Percentiles rank a stretch among this genome's conserved stretches.
Conservation (phyloP, 2,329 filamentous ascomycete species). For the Cercospora berteroae region DNA sequence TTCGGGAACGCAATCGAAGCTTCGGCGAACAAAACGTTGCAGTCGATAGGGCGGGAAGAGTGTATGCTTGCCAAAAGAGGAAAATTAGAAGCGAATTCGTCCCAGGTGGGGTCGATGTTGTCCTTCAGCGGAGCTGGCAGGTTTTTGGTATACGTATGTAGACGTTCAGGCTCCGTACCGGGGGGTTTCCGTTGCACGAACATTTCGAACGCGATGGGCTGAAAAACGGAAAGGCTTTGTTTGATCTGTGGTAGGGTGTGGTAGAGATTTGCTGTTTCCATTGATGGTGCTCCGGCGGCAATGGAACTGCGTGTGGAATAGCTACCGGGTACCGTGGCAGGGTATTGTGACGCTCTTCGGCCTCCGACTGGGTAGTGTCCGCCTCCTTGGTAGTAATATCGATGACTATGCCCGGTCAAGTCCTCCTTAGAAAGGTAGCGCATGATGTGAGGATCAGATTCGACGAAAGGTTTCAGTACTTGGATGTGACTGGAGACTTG, state of each 20-base stretch:
- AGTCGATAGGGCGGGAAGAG: conserved; percentile 29
- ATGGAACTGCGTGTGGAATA: not conserved
- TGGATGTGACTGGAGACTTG: conserved; percentile 65
- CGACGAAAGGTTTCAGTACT: conserved; percentile 58
- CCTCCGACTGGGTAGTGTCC: conserved; percentile 10
- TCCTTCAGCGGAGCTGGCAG: conserved; percentile 32
- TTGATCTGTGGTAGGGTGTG: conserved; percentile 24
- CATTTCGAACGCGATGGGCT: conserved; percentile 42
- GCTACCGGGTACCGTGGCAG: conserved; percentile 15
- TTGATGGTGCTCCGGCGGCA: not conserved
- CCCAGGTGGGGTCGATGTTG: conserved; percentile 34
- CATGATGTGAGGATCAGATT: conserved; percentile 51
- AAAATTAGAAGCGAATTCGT: conserved; percentile 36
- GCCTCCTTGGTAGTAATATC: conserved; percentile 15
- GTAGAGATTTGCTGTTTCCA: conserved; percentile 1
- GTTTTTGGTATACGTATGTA: conserved; percentile 44
- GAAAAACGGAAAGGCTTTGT: conserved; percentile 28
- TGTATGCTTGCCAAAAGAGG: conserved; percentile 30
- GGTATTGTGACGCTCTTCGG: conserved; percentile 27
- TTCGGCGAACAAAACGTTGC: conserved; percentile 43
- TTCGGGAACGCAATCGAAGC: conserved; percentile 44
- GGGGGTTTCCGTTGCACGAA: conserved; percentile 39
- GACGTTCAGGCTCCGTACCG: conserved; percentile 10
- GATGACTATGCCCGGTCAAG: conserved; percentile 22
- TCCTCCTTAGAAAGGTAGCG: conserved; percentile 43